Conservation (phyloP, 2,329 filamentous ascomycete genomes). For the Gremmenia infestans region DNA sequence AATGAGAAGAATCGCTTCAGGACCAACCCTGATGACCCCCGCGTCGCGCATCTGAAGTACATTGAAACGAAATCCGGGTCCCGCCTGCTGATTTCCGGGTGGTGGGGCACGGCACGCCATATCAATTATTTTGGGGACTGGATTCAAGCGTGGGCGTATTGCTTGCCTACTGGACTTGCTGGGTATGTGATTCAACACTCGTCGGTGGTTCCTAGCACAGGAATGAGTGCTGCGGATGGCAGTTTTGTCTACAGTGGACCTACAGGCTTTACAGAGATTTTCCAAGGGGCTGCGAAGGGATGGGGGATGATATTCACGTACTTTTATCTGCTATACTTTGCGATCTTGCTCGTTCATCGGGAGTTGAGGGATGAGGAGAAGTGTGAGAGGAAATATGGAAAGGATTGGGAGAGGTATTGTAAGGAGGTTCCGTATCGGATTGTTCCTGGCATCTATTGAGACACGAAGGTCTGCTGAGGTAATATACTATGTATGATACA, state of each 20-base stretch:
- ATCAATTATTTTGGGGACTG: slow-evolving; percentile 97
- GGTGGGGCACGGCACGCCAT: slow-evolving; percentile 89
- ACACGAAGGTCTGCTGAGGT: not conserved
- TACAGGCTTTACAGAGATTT: slow-evolving; percentile 56
- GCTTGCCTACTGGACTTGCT: slow-evolving; percentile 76
- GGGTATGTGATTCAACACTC: slow-evolving; percentile 67
- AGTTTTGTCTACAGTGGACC: slow-evolving; percentile 48
- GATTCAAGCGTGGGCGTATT: slow-evolving; percentile 90
- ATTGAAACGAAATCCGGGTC: slow-evolving; percentile 81
- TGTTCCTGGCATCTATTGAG: slow-evolving; percentile 75
- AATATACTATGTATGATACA: not conserved
- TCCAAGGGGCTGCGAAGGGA: slow-evolving; percentile 68
- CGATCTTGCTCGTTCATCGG: slow-evolving; percentile 76
- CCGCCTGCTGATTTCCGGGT: slow-evolving; percentile 76
- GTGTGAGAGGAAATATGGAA: slow-evolving; percentile 85
- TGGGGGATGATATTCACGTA: slow-evolving; percentile 89
- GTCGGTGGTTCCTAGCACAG: slow-evolving; percentile 45
- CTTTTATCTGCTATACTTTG: slow-evolving; percentile 93
- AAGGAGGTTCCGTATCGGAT: slow-evolving; percentile 68
- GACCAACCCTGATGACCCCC: slow-evolving; percentile 75
- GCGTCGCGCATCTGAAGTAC: slow-evolving; percentile 73
- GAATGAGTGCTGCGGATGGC: slow-evolving; percentile 42
- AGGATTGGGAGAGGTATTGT: slow-evolving; percentile 87
- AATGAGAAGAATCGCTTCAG: slow-evolving; percentile 94
- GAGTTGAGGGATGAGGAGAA: slow-evolving; percentile 87